phyloP scores from a whole-genome alignment of 345 rosid genomes.

The Gossypium ekmanianum region DNA sequence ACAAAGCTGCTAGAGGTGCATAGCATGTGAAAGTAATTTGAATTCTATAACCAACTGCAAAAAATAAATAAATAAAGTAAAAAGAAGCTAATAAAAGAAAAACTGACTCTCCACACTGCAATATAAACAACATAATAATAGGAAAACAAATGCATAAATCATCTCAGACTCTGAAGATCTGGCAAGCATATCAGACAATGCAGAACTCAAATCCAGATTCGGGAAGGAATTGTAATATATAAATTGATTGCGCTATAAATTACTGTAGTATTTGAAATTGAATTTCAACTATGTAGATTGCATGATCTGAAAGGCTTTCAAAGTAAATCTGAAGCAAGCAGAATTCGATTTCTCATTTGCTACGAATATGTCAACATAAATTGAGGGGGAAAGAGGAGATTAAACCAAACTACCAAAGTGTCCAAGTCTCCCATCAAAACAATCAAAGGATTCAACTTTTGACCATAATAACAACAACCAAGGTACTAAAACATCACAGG shows the following conservation, averaged over 20 bases:
- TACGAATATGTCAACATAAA: neutral
- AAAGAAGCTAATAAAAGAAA: neutral
- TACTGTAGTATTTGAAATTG: no score
- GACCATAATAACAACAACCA: neutral
- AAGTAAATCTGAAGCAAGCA: neutral
- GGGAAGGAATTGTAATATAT: neutral
- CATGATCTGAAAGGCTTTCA: neutral
- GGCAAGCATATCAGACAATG: neutral
- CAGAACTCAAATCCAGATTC: neutral
- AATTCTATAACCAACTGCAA: neutral
- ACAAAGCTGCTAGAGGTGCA: neutral
- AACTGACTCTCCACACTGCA: neutral
- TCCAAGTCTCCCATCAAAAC: neutral
- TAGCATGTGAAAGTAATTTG: neutral
- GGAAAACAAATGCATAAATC: neutral
- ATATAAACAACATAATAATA: neutral
- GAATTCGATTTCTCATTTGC: neutral
- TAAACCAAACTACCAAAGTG: neutral
- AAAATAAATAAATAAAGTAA: neutral
- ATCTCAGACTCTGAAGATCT: neutral
- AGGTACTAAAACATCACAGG: neutral
- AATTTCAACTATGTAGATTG: neutral
- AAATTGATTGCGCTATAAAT: neutral
- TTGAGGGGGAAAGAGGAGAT: neutral
- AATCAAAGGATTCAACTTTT: slow-evolving; percentile 19